A percentile compares a stretch with the other conserved stretches of the same genome.
These are phyloP conservation scores for Neurospora sp. DNA, from an alignment of 495 filamentous ascomycete genomes.

Conservation along the genomic window DNA sequence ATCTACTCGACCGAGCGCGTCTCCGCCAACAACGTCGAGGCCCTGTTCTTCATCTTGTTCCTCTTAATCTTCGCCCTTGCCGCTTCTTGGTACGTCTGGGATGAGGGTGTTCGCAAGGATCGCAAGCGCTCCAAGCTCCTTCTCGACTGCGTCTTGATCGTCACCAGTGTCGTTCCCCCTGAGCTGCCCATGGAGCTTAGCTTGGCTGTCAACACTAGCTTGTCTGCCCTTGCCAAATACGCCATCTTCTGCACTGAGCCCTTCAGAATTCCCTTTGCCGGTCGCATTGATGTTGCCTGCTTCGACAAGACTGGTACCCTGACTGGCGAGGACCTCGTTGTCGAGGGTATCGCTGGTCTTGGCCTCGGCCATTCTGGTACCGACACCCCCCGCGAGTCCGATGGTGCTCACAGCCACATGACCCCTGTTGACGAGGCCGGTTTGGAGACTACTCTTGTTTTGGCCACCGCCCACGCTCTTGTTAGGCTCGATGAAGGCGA, in stretches of 20 bases:
- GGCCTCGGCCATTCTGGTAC: constrained; percentile 55
- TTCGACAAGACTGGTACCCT: constrained; percentile 98
- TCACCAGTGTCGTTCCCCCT: constrained; percentile 94
- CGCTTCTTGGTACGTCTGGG: constrained; percentile 99
- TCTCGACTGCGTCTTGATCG: constrained; percentile 92
- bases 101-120: constrained; percentile 85
- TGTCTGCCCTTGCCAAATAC: constrained; percentile 85
- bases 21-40: constrained; percentile 92
- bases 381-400: constrained; percentile 53
- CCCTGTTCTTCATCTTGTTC: constrained; percentile 92
- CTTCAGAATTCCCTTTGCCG: constrained; percentile 97
- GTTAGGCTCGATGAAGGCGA: constrained; percentile 96
- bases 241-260: constrained; percentile 99
- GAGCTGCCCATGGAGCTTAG: constrained; percentile 98
- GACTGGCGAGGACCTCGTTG: constrained; percentile 93
- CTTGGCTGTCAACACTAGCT: constrained; percentile 95
- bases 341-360: constrained; percentile 92
- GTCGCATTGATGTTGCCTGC: constrained; percentile 91
- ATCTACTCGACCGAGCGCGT: constrained; percentile 99
- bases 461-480: constrained; percentile 90
- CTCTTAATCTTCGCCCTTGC: constrained; percentile 92
- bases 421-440: constrained; percentile 53
- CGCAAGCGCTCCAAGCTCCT: constrained; percentile 95
- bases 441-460: constrained; percentile 78
- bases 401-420: constrained; percentile 69